Evolutionary conservation across 1,139 yeast genomes (phyloP).

Genomic region (Nematodospora anomalae): DNA sequence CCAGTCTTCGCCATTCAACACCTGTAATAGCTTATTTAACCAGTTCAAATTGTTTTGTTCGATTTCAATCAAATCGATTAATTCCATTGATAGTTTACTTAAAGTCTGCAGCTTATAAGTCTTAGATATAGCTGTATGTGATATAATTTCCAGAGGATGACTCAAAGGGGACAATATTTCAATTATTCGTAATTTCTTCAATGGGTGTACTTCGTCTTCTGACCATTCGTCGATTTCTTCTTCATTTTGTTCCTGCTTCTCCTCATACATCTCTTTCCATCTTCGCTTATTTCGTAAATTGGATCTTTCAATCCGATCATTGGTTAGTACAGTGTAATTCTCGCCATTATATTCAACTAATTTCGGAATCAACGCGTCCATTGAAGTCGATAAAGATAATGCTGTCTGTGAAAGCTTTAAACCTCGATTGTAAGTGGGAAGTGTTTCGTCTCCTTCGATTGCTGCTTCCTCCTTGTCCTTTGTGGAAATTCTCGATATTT

Average conservation of each 20-base stretch:
- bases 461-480: slow-evolving; percentile 7
- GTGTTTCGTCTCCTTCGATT: slow-evolving; percentile 9
- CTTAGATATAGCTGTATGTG: slow-evolving; percentile 66
- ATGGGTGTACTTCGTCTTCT: slow-evolving; percentile 33
- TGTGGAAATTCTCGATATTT: neutral
- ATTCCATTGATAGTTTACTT: slow-evolving; percentile 63
- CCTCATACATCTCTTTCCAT: slow-evolving; percentile 28
- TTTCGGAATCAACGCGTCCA: slow-evolving; percentile 30
- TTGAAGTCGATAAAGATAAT: slow-evolving; percentile 14
- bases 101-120: slow-evolving; percentile 57
- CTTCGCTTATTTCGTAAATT: slow-evolving; percentile 34
- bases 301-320: slow-evolving; percentile 32
- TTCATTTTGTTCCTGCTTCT: slow-evolving; percentile 25
- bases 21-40: slow-evolving; percentile 68
- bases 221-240: slow-evolving; percentile 32
- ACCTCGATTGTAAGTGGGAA: slow-evolving; percentile 37
- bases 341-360: slow-evolving; percentile 45
- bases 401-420: slow-evolving; percentile 26
- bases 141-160: slow-evolving; percentile 76
- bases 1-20: slow-evolving; percentile 86
- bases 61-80: slow-evolving; percentile 72
- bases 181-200: slow-evolving; percentile 39
- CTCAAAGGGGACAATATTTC: slow-evolving; percentile 74
- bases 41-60: slow-evolving; percentile 77
- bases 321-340: slow-evolving; percentile 41